Evolutionary conservation across 768 basidiomycete genomes (phyloP).

Genomic region (Cystofilobasidium ferigula): DNA sequence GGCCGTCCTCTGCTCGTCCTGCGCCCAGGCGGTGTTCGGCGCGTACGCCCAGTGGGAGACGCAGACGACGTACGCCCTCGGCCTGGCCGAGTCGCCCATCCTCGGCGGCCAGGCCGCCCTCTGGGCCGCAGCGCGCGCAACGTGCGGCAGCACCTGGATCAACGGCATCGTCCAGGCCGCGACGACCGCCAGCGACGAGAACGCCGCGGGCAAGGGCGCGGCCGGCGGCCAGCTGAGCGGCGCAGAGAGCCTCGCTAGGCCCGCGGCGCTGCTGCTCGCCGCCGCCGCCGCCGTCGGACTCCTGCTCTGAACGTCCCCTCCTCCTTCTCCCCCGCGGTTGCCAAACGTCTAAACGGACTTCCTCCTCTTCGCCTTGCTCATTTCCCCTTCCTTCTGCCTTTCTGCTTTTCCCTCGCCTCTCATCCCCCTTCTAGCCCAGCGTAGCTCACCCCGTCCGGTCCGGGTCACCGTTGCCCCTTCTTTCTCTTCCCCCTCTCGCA

Average conservation of each 20-base stretch:
- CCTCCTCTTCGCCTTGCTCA: too few relatives aligned
- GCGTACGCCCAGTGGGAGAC: slow-evolving; percentile 69
- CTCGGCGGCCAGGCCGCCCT: slow-evolving; percentile 56
- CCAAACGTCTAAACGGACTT: too few relatives aligned
- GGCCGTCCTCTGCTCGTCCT: slow-evolving; percentile 61
- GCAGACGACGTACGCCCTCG: slow-evolving; percentile 59
- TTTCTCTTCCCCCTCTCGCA: background rate
- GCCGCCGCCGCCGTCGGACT: background rate
- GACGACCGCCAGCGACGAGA: background rate
- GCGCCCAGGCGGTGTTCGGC: slow-evolving; percentile 65
- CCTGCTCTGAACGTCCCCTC: background rate
- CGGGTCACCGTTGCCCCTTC: too few relatives aligned
- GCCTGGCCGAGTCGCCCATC: slow-evolving; percentile 54
- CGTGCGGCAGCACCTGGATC: slow-evolving; percentile 61
- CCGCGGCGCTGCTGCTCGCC: background rate
- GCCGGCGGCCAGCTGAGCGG: background rate
- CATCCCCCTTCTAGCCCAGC: too few relatives aligned
- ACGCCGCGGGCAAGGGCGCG: background rate
- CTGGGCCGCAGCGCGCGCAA: slow-evolving; percentile 51
- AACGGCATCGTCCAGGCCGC: slow-evolving; percentile 29
- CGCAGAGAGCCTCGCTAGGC: background rate
- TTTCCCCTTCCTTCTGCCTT: too few relatives aligned
- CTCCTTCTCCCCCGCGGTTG: background rate
- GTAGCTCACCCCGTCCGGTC: too few relatives aligned
- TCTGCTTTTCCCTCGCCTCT: too few relatives aligned